Percentiles rank a stretch among this genome's conserved stretches.
Conservation (phyloP, 2,329 filamentous ascomycete genomes). For the Didymella keratinophila region DNA sequence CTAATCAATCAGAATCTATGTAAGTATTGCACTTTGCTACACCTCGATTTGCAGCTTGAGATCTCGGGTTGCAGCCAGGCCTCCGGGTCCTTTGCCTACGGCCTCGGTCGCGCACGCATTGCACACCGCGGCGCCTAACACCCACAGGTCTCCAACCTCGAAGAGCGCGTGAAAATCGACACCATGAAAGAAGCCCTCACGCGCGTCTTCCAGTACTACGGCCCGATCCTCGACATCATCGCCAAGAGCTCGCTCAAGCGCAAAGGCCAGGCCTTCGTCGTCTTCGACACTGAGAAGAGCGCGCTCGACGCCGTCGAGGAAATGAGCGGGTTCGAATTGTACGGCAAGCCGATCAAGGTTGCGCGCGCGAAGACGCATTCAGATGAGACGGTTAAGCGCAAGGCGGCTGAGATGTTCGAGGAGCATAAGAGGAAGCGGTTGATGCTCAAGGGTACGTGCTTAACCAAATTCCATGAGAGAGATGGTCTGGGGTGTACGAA, state of each 20-base stretch:
- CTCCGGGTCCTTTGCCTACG: no score
- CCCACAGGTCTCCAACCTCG: conserved; percentile 75
- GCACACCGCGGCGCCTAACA: conserved; percentile 26
- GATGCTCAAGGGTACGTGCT: conserved; percentile 80
- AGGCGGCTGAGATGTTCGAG: conserved; percentile 85
- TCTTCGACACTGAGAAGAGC: conserved; percentile 83
- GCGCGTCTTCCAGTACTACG: conserved; percentile 88
- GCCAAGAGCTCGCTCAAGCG: conserved; percentile 90
- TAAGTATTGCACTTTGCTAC: conserved; percentile 28
- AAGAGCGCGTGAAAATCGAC: conserved; percentile 88
- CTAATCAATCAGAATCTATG: conserved; percentile 42
- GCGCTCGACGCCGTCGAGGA: conserved; percentile 85
- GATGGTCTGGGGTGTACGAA: not conserved
- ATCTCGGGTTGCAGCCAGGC: not conserved
- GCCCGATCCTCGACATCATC: conserved; percentile 81
- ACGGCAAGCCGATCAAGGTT: conserved; percentile 87
- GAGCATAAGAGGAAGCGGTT: conserved; percentile 82
- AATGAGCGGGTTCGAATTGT: conserved; percentile 89
- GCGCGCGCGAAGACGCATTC: conserved; percentile 83
- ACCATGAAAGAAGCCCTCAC: conserved; percentile 75
- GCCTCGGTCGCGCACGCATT: conserved; percentile 26
- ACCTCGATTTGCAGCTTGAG: not conserved
- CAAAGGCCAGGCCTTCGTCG: conserved; percentile 94
- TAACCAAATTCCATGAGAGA: not conserved
- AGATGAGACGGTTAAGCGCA: conserved; percentile 82